phyloP scores from a whole-genome alignment of 163 green algal species.

The Scenedesmus sp. region DNA sequence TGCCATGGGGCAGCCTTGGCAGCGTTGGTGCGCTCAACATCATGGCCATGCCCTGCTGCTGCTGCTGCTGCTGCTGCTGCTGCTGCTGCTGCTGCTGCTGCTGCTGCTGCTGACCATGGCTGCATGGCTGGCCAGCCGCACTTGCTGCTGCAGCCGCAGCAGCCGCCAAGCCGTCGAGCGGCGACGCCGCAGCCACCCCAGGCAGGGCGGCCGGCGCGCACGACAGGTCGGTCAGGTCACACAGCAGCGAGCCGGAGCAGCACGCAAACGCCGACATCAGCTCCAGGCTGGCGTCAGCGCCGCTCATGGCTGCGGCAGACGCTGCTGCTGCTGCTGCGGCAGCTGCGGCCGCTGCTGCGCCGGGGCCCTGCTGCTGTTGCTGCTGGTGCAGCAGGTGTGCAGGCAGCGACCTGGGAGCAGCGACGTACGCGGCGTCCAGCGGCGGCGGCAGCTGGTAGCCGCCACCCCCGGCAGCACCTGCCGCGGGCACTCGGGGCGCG shows the following conservation, averaged over 20 bases:
- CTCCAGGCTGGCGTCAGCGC: slow-evolving; percentile 12
- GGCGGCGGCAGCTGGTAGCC: not conserved
- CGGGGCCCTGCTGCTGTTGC: not conserved
- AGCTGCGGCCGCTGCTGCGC: not conserved
- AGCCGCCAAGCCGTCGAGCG: not conserved
- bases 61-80: slow-evolving; percentile 28
- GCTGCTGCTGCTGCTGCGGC: not conserved
- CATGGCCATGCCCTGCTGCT: slow-evolving; percentile 6
- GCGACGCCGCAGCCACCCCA: not conserved
- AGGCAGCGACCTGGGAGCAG: slow-evolving; percentile 3
- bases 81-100: slow-evolving; percentile 3
- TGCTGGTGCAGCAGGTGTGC: slow-evolving; percentile 4
- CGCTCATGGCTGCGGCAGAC: not conserved
- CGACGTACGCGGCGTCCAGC: not conserved
- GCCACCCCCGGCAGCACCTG: not conserved
- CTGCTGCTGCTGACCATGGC: not conserved
- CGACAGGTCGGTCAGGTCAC: not conserved
- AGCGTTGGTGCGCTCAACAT: not conserved
- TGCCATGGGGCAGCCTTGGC: not conserved
- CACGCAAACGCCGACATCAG: slow-evolving; percentile 41
- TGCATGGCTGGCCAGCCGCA: not conserved
- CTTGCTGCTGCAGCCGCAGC: not conserved
- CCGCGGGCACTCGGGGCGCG: not conserved
- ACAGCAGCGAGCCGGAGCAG: not conserved
- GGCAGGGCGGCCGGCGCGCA: not conserved